phyloP scores from a whole-genome alignment of 2,329 filamentous ascomycete species.

The Aureobasidium sp. region DNA sequence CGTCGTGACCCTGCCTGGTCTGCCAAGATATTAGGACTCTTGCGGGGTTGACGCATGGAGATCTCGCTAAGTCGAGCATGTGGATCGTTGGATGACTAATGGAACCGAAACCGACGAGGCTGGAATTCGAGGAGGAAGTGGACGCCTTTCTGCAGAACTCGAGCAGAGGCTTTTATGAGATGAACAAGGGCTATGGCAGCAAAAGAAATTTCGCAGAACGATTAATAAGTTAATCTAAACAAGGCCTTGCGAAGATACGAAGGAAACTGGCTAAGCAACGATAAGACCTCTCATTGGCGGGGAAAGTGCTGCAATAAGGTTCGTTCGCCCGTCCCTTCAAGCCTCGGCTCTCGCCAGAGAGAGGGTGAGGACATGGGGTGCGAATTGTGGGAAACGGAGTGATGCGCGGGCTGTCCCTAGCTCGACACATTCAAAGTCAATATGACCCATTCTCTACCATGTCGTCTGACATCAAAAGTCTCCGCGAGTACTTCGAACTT shows the following conservation, averaged over 20 bases:
- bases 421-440: conserved; percentile 2
- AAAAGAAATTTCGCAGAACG: background rate
- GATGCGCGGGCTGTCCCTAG: background rate
- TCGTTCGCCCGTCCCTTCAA: background rate
- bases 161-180: background rate
- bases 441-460: background rate
- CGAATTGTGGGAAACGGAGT: background rate
- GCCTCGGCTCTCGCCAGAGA: background rate
- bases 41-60: background rate
- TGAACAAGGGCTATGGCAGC: background rate
- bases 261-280: background rate
- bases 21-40: background rate
- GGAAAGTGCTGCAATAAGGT: background rate
- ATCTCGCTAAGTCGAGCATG: background rate
- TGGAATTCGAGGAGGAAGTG: background rate
- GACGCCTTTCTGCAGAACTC: background rate
- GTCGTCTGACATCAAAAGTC: conserved; percentile 4
- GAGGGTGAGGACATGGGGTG: background rate
- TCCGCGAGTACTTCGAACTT: background rate
- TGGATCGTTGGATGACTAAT: background rate
- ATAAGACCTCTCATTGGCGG: conserved; percentile 4
- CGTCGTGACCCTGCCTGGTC: background rate
- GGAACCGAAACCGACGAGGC: background rate
- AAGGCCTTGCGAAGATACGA: conserved; percentile 2
- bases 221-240: background rate